A percentile compares a stretch with the other conserved stretches of the same genome.
These are phyloP conservation scores for Adansonia madagascariensis DNA, from an alignment of 441 rosid species.

Conservation along the genomic window DNA sequence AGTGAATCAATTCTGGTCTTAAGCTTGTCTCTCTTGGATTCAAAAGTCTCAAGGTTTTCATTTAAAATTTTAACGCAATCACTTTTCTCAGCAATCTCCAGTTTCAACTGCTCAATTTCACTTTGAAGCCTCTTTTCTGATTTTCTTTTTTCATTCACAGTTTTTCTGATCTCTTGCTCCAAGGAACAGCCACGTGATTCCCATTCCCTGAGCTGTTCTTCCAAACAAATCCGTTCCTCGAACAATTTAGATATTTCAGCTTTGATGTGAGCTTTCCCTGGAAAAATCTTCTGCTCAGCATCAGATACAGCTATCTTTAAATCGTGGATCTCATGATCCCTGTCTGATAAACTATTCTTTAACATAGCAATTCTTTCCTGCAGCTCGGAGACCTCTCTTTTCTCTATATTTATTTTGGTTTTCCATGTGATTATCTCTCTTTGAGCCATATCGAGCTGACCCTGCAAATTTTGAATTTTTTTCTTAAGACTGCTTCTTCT, in stretches of 20 bases:
- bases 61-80: slow-evolving; percentile 36
- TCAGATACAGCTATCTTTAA: slow-evolving; percentile 76
- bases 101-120: slow-evolving; percentile 44
- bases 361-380: slow-evolving; percentile 68
- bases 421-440: slow-evolving; percentile 53
- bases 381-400: slow-evolving; percentile 66
- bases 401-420: slow-evolving; percentile 58
- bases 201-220: slow-evolving; percentile 60
- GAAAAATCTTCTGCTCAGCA: slow-evolving; percentile 80
- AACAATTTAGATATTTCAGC: slow-evolving; percentile 65
- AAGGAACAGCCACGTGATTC: slow-evolving; percentile 70
- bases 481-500: slow-evolving; percentile 37
- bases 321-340: slow-evolving; percentile 67
- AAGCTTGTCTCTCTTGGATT: slow-evolving; percentile 43
- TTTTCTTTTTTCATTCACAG: slow-evolving; percentile 48
- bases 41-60: slow-evolving; percentile 36
- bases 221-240: slow-evolving; percentile 47
- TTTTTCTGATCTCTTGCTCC: slow-evolving; percentile 66
- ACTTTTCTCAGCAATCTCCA: slow-evolving; percentile 45
- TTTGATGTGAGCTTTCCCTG: slow-evolving; percentile 51
- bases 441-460: slow-evolving; percentile 55
- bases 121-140: slow-evolving; percentile 46
- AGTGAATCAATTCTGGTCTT: slow-evolving; percentile 34
- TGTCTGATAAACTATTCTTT: slow-evolving; percentile 71
- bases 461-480: slow-evolving; percentile 48